These are phyloP conservation scores for Cokeromyces recurvatus DNA, from an alignment of 371 early-diverging fungal species.

Conservation along the genomic window DNA sequence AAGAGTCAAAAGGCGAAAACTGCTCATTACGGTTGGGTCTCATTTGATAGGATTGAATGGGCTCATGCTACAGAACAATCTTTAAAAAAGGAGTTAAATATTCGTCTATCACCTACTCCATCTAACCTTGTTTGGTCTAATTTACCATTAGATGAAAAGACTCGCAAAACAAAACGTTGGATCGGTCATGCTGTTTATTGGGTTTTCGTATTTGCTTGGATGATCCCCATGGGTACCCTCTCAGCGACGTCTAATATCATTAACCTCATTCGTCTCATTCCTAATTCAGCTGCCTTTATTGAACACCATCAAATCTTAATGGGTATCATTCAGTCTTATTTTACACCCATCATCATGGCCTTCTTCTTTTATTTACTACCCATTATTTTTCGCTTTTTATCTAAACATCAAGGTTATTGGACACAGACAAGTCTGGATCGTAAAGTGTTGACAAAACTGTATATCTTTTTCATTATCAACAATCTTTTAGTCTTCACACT, in stretches of 20 bases:
- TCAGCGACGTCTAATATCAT: constrained; percentile 62
- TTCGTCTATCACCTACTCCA: constrained; percentile 68
- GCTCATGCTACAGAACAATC: constrained; percentile 48
- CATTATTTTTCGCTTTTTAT: constrained; percentile 58
- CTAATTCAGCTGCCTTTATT: constrained; percentile 50
- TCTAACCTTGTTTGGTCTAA: constrained; percentile 83
- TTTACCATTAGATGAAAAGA: constrained; percentile 53
- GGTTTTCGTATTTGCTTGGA: constrained; percentile 63
- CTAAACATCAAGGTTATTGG: constrained; percentile 75
- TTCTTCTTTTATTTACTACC: constrained; percentile 69
- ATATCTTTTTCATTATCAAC: constrained; percentile 72
- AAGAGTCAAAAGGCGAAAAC: constrained; percentile 32
- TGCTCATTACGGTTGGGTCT: constrained; percentile 74
- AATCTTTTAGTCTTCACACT: constrained; percentile 66
- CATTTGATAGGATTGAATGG: constrained; percentile 58
- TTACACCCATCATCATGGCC: constrained; percentile 70
- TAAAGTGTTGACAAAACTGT: constrained; percentile 71
- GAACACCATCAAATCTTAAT: constrained; percentile 43
- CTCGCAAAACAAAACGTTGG: constrained; percentile 51
- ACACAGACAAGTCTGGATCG: constrained; percentile 73
- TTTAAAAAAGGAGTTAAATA: constrained; percentile 10
- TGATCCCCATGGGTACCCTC: constrained; percentile 63
- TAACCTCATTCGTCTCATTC: constrained; percentile 52
- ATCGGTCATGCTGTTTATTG: constrained; percentile 53
- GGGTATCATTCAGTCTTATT: constrained; percentile 62